Evolutionary conservation across 1,284 basidiomycete genomes (phyloP).

Genomic region (Veloporphyrellus conicus): DNA sequence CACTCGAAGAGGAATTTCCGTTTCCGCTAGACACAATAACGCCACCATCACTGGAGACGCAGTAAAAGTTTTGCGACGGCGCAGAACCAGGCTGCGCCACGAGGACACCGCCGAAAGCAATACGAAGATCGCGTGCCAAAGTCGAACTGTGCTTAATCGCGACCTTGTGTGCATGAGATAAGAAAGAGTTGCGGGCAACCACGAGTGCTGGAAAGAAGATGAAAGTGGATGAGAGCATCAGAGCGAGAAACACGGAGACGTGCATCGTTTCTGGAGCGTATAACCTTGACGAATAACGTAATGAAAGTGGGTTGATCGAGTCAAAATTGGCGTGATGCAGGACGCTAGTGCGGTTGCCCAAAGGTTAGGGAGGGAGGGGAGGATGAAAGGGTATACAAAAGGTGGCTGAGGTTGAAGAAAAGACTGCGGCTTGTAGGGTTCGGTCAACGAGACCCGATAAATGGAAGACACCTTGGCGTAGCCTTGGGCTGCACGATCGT

Average conservation of each 20-base stretch:
- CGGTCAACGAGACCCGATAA: slow-evolving; percentile 26
- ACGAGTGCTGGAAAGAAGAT: slow-evolving; percentile 15
- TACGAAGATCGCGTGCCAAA: slow-evolving; percentile 63
- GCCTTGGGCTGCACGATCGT: slow-evolving; percentile 14
- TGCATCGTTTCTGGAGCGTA: slow-evolving; percentile 17
- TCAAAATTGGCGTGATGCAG: slow-evolving; percentile 1
- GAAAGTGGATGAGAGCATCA: slow-evolving; percentile 26
- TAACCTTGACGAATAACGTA: slow-evolving; percentile 6
- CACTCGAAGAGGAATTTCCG: slow-evolving; percentile 15
- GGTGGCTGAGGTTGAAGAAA: neutral
- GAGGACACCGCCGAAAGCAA: slow-evolving; percentile 53
- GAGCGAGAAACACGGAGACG: slow-evolving; percentile 36
- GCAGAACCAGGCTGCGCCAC: slow-evolving; percentile 32
- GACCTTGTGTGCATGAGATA: slow-evolving; percentile 39
- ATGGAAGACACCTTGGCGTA: slow-evolving; percentile 18
- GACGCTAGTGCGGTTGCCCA: neutral
- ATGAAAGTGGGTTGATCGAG: slow-evolving; percentile 6
- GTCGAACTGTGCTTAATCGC: slow-evolving; percentile 50
- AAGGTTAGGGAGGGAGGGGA: neutral
- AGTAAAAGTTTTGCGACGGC: slow-evolving; percentile 28
- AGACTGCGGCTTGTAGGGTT: slow-evolving; percentile 9
- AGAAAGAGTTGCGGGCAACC: slow-evolving; percentile 22
- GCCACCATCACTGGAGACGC: slow-evolving; percentile 27
- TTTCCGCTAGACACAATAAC: slow-evolving; percentile 21
- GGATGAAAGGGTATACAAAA: neutral